A percentile compares a stretch with the other conserved stretches of the same genome.
Evolutionary conservation across 305 asterid species (phyloP).

Genomic region (Fraxinus platypoda): DNA sequence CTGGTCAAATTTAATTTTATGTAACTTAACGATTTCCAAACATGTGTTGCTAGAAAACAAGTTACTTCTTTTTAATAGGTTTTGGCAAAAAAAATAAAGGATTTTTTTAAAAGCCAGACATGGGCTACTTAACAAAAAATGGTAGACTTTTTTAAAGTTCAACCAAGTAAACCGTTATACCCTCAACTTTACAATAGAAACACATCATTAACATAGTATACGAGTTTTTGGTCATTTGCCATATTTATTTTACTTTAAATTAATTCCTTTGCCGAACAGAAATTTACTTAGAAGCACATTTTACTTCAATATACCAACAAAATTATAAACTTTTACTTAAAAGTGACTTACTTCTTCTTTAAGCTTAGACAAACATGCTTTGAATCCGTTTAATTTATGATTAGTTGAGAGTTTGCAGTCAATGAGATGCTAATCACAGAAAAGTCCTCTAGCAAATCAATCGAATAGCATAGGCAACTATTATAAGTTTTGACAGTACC

Average conservation of each 20-base stretch:
- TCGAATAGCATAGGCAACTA: neutral
- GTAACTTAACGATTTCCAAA: neutral
- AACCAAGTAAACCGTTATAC: neutral
- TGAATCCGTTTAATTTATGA: neutral
- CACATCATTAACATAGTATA: neutral
- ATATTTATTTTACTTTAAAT: neutral
- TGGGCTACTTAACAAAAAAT: neutral
- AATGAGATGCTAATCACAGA: neutral
- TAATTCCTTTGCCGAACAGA: neutral
- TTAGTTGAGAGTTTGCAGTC: neutral
- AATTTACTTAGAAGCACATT: neutral
- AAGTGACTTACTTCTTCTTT: neutral
- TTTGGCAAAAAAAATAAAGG: neutral
- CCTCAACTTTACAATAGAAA: neutral
- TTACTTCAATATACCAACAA: neutral
- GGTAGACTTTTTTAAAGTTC: neutral
- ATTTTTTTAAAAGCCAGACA: neutral
- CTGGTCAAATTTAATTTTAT: neutral
- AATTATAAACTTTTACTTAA: neutral
- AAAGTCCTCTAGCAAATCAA: neutral
- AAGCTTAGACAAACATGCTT: neutral
- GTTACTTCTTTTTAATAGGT: neutral
- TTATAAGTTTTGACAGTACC: conserved; percentile 47
- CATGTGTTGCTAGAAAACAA: neutral
- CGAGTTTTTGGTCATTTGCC: neutral